These are phyloP conservation scores for Scytalidium sp. DNA, from an alignment of 2,329 filamentous ascomycete genomes.

Conservation along the genomic window DNA sequence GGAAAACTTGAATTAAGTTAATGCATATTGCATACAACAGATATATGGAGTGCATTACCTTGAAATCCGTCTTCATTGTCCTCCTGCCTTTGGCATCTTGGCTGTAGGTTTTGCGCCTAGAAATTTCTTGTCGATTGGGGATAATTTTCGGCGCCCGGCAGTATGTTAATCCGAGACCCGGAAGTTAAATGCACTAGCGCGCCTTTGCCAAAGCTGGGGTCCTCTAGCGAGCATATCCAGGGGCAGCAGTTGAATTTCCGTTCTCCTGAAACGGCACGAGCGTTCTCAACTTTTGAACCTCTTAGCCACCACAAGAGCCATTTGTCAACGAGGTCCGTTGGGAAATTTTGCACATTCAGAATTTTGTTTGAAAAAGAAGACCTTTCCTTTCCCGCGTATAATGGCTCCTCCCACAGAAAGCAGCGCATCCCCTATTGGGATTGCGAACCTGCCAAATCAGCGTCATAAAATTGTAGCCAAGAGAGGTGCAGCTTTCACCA, in stretches of 20 bases:
- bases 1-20: slow-evolving; percentile 70
- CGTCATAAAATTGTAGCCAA: slow-evolving; percentile 73
- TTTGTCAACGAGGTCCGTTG: not conserved
- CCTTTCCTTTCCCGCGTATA: slow-evolving; percentile 8
- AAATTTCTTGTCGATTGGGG: slow-evolving; percentile 9
- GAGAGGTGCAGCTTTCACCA: slow-evolving; percentile 96
- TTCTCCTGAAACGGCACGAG: slow-evolving; percentile 12
- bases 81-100: slow-evolving; percentile 23
- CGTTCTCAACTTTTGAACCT: slow-evolving; percentile 5
- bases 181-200: not conserved
- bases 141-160: slow-evolving; percentile 8
- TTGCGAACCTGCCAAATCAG: slow-evolving; percentile 72
- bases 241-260: slow-evolving; percentile 5
- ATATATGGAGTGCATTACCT: slow-evolving; percentile 51
- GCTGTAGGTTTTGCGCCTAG: slow-evolving; percentile 1
- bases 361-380: not conserved
- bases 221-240: slow-evolving; percentile 2
- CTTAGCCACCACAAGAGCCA: not conserved
- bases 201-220: slow-evolving; percentile 3
- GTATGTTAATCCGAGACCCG: slow-evolving; percentile 6
- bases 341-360: not conserved
- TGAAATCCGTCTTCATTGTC: slow-evolving; percentile 98
- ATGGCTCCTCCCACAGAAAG: slow-evolving; percentile 59
- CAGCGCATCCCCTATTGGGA: slow-evolving; percentile 67
- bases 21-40: not conserved